phyloP scores from a whole-genome alignment of 768 basidiomycete genomes.

The Russula lepida region DNA sequence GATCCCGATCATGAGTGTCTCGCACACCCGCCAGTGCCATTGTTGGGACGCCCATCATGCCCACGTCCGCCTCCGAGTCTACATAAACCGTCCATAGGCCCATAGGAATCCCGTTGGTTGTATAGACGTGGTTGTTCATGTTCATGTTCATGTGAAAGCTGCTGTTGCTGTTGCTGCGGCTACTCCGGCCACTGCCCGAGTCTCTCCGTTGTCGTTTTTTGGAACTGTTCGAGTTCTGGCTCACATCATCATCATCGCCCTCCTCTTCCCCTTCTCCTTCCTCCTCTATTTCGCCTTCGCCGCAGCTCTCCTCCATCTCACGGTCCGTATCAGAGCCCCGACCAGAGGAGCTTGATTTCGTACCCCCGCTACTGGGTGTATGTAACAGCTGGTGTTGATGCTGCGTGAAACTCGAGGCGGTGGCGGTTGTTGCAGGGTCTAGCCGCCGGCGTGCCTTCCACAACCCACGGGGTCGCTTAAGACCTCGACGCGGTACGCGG shows the following conservation, averaged over 20 bases:
- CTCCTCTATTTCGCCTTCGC: constrained; percentile 12
- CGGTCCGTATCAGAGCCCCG: constrained; percentile 8
- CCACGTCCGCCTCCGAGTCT: neutral
- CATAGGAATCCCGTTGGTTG: neutral
- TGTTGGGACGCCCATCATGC: too few relatives aligned
- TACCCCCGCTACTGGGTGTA: neutral
- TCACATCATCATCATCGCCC: constrained; percentile 19
- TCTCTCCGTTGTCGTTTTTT: constrained; percentile 26
- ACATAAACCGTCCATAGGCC: constrained; percentile 10
- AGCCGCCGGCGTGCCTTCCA: constrained; percentile 15
- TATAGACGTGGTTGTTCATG: neutral
- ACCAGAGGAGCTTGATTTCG: neutral
- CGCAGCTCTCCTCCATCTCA: constrained; percentile 1
- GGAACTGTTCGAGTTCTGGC: constrained; percentile 22
- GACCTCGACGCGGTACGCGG: constrained; percentile 7
- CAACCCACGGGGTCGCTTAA: constrained; percentile 15
- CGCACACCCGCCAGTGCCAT: neutral
- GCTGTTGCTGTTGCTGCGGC: neutral
- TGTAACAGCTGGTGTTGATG: neutral
- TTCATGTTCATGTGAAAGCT: neutral
- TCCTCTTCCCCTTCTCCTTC: neutral
- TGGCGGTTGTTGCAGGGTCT: neutral
- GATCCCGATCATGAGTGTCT: neutral
- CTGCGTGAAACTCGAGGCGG: neutral
- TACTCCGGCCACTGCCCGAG: constrained; percentile 17